Conservation (phyloP, 257 asterid species). For the Solanum virginianum region DNA sequence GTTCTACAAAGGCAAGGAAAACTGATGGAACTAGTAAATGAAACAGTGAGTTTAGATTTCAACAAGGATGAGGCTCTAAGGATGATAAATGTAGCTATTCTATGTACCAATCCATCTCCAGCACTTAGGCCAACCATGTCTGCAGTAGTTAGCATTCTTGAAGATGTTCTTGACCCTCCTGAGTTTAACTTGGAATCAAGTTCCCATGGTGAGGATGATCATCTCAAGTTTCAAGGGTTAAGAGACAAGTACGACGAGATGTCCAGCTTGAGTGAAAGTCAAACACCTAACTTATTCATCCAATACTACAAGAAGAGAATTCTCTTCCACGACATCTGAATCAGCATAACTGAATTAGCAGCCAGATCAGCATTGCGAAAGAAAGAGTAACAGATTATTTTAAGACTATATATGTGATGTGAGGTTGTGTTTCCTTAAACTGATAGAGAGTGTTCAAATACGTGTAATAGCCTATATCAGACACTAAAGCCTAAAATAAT, state of each 20-base stretch:
- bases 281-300: neutral
- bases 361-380: neutral
- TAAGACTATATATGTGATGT: neutral
- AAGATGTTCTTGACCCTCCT: constrained; percentile 21
- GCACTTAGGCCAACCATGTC: constrained; percentile 59
- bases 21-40: constrained; percentile 42
- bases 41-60: constrained; percentile 25
- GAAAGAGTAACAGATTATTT: neutral
- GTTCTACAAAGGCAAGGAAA: constrained; percentile 33
- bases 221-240: constrained; percentile 21
- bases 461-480: no score
- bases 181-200: constrained; percentile 30
- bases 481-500: no score
- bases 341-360: neutral
- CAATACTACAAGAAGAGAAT: neutral
- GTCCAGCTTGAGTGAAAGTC: constrained; percentile 7
- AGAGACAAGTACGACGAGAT: constrained; percentile 27
- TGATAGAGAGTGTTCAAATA: neutral
- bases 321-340: neutral
- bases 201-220: constrained; percentile 18
- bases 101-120: constrained; percentile 56
- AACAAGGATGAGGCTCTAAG: constrained; percentile 27
- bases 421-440: neutral
- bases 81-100: constrained; percentile 32
- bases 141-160: constrained; percentile 43